Percentiles rank a stretch among this genome's conserved stretches.
Evolutionary conservation across 73 alveolate species (phyloP).

Genomic region (Breviolum minutum): DNA sequence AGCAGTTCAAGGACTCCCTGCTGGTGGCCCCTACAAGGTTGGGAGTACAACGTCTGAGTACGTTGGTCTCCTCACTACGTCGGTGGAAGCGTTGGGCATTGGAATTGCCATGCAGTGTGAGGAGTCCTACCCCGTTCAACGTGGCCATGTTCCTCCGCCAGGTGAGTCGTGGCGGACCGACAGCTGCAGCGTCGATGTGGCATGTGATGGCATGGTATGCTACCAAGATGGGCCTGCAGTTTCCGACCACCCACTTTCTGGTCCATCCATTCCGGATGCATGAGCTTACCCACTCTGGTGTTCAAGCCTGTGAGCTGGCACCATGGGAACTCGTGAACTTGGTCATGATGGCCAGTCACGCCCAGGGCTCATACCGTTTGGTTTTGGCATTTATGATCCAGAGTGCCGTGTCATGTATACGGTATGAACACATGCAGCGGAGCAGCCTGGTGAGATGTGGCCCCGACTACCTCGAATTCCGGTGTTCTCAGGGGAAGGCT

Average conservation of each 20-base stretch:
- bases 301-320: not conserved
- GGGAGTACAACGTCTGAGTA: too few relatives aligned
- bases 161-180: not conserved
- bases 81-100: too few relatives aligned
- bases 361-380: not conserved
- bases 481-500: not conserved
- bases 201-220: not conserved
- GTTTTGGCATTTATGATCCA: not conserved
- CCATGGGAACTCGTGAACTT: not conserved
- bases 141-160: not conserved
- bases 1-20: too few relatives aligned
- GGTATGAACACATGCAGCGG: not conserved
- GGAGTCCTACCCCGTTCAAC: not conserved
- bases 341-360: not conserved
- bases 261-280: not conserved
- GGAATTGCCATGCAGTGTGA: too few relatives aligned
- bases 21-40: too few relatives aligned
- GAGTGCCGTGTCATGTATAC: not conserved
- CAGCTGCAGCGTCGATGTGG: not conserved
- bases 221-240: not conserved
- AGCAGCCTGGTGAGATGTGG: too few relatives aligned
- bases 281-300: not conserved
- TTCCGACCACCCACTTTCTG: not conserved
- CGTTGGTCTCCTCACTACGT: too few relatives aligned
- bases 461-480: too few relatives aligned